Base-by-base conservation (phyloP, 805 yeast species). In the Metschnikowia shivogae region DNA sequence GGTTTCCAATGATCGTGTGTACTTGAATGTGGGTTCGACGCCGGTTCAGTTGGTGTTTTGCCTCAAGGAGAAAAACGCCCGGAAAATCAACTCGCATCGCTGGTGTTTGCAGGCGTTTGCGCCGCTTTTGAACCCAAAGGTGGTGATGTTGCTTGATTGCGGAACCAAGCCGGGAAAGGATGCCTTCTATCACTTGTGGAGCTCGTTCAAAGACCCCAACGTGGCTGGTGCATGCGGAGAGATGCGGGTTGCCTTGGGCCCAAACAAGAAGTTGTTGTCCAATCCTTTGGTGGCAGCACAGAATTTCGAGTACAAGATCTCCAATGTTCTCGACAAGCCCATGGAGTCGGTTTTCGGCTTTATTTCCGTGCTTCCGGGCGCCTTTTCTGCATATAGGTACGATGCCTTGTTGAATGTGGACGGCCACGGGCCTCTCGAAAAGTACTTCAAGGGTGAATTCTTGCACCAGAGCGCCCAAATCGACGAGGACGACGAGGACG, bases 191-290 rank as follows among this genome's bases (percentile, higher is more conserved):
- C 74, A 79, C 49, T 67, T 81, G 43, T 81, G 86, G 86, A 76
- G 78, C 52, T 83, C 80, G 40, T 81, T 81, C 50, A 39, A 39
- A 14, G 78, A 81, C 55, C 72, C 74, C 8, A 72, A 72, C 46
- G 81, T 81, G 24, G 86, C 86, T 4, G 86, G 86, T 22, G 85
- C 86, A 4, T 80, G 85, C 64, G 86, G 86, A n/a, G 86, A 81
- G 55, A 80, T 81, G 56, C 84, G 81, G 52, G 95, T 93, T 0
- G 82, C 84, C 63, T 68, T 90, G 43, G 97, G 98, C 2, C 71
- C 70, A 37, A 64, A 68, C 12, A 70, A 70, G 32, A 65, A 65
- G 42, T 39, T 39, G 34, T 32, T 39, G 24, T 39, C 42, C 8
- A 81, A 81, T 57, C 85, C 86, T 11, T 62, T 81, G 30, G 84